Evolutionary conservation across 2,329 filamentous ascomycete genomes (phyloP), one percentile per base, ranked within the genome.

Genomic region (Diplodia corticola): DNA sequence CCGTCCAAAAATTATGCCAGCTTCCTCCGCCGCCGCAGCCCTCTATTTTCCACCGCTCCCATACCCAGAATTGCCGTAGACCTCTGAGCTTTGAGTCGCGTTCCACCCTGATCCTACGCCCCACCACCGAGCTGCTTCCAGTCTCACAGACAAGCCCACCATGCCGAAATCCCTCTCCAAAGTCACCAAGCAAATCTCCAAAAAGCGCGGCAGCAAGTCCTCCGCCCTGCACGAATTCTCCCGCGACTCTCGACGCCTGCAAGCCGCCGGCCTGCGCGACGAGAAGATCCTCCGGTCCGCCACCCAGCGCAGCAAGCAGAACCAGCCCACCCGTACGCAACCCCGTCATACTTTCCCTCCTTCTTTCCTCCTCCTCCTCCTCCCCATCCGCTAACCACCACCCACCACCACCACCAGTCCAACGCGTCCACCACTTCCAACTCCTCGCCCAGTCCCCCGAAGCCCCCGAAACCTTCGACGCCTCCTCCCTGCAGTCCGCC

Each of bases 211-310:
- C 53, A 88, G 88, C 22, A 87, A 88, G 46, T 85, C 92, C 54
- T 88, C 89, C 33, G 85, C 89, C 13, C 84, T 98, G 24, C 94
- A 98, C 75, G 90, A 93, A 78, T 92, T 92, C 76, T 97, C 93
- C 68, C 86, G 95, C 70, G 92, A 98, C 81, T 91, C 93, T 3
- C 87, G 90, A 74, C 87, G 92, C 61, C 82, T 98, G 69, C 90
- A 92, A 76, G 86, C 89, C 72, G 95, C 95, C 22, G 86, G 87
- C 68, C 85, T 89, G 69, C 86, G 95, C 78, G 93, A 97, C 73
- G 89, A 95, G 73, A 91, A 91, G 75, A 84, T 99, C 40, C 87
- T 88, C 71, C 90, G 89, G 76, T 81, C 93, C 65, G 85, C 88
- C 24, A 80, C 86, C n/a, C 82, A 88, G 44, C 86, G 91, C 72